phyloP scores from a whole-genome alignment of 352 stramenopile species.

The Lagenidium sp. region DNA sequence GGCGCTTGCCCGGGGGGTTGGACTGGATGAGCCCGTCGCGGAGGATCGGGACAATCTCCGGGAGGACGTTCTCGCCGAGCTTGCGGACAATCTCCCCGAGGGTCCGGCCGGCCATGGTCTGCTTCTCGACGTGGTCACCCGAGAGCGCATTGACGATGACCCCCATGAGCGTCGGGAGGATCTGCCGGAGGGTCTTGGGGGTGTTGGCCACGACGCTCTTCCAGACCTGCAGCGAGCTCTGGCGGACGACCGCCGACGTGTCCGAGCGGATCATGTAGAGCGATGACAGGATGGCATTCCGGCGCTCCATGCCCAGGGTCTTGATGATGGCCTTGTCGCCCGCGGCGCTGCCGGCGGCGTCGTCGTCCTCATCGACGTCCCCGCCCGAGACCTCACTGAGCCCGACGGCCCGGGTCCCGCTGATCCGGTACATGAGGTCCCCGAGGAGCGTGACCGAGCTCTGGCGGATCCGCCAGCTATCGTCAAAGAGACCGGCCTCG shows the following conservation, averaged over 20 bases:
- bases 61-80: constrained; percentile 97
- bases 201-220: constrained; percentile 99
- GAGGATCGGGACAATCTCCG: constrained; percentile 97
- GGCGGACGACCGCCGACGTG: constrained; percentile 93
- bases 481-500: constrained; percentile 94
- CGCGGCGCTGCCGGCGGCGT: constrained; percentile 68
- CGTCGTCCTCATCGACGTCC: constrained; percentile 85
- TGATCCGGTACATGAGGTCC: constrained; percentile 96
- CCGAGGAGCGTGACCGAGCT: constrained; percentile 96
- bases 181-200: constrained; percentile 95
- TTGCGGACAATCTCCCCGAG: constrained; percentile 99
- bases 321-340: constrained; percentile 85
- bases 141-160: constrained; percentile 95
- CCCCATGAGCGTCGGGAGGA: constrained; percentile 95
- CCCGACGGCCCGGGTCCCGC: constrained; percentile 91
- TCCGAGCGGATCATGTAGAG: constrained; percentile 99
- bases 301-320: constrained; percentile 90
- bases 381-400: constrained; percentile 47
- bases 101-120: constrained; percentile 87
- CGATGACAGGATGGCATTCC: constrained; percentile 94
- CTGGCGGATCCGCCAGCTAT: constrained; percentile 98
- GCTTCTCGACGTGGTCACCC: constrained; percentile 82
- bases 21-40: constrained; percentile 84
- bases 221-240: constrained; percentile 96
- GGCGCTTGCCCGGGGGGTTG: constrained; percentile 59